phyloP scores from a whole-genome alignment of 495 filamentous ascomycete species.

The Penicillium salamii region DNA sequence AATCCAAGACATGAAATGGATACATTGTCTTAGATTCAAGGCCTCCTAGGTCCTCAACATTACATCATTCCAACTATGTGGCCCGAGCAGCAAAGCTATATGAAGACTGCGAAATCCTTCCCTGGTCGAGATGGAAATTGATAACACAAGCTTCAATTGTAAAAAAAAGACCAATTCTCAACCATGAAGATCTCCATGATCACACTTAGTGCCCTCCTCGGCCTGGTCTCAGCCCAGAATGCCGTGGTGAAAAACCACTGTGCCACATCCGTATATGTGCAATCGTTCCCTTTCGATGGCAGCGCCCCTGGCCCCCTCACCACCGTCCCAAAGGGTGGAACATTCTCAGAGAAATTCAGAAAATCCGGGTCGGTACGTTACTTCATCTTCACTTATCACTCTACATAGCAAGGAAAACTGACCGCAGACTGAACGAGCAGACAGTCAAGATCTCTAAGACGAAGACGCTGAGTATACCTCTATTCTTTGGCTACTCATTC shows the following conservation, averaged over 20 bases:
- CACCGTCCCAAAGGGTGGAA: conserved; percentile 20
- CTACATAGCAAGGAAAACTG: conserved; percentile 12
- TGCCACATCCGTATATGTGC: conserved; percentile 24
- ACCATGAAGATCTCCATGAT: conserved; percentile 25
- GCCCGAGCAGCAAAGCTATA: conserved; percentile 20
- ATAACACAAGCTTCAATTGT: conserved; percentile 12
- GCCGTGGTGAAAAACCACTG: conserved; percentile 27
- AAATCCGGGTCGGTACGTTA: conserved; percentile 27
- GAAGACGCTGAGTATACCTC: conserved; percentile 23
- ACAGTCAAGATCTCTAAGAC: conserved; percentile 29
- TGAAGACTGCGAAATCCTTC: conserved; percentile 17
- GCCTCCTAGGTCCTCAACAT: conserved; percentile 3
- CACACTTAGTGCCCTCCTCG: conserved; percentile 19
- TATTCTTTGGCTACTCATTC: conserved; percentile 33
- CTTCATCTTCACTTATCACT: conserved; percentile 3
- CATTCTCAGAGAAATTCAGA: conserved; percentile 27
- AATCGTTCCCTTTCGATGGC: conserved; percentile 31
- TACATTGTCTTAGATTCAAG: conserved; percentile 20
- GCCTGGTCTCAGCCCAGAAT: conserved; percentile 26
- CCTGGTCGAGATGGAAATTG: conserved; percentile 9
- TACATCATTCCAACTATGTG: conserved; percentile 9
- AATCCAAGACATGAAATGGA: conserved; percentile 14
- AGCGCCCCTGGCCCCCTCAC: conserved; percentile 27
- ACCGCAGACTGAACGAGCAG: conserved; percentile 17
- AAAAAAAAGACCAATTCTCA: conserved; percentile 12